These are phyloP conservation scores for Brettanomyces sp. DNA, from an alignment of 805 yeast genomes.

Conservation along the genomic window DNA sequence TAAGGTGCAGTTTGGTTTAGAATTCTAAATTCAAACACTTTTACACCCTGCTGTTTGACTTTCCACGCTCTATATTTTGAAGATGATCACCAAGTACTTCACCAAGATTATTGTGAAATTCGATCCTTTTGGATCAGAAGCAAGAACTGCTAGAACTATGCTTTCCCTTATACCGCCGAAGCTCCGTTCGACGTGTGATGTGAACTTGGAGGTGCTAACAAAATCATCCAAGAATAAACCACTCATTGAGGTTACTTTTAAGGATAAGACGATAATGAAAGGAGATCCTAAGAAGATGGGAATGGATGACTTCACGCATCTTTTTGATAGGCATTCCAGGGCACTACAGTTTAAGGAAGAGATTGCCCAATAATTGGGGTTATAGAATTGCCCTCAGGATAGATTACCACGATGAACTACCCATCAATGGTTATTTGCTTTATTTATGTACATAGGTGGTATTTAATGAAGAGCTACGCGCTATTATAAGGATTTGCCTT, in stretches of 20 bases:
- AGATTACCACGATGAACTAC: too few species aligned
- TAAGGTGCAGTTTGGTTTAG: too few species aligned
- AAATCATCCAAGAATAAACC: constrained; percentile 41
- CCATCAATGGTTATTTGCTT: background rate
- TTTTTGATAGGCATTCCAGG: constrained; percentile 77
- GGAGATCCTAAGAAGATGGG: constrained; percentile 53
- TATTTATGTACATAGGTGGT: background rate
- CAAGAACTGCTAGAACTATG: constrained; percentile 72
- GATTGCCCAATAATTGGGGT: constrained; percentile 25
- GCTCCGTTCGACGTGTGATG: constrained; percentile 47
- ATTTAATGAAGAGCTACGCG: too few species aligned
- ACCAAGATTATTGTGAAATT: constrained; percentile 66
- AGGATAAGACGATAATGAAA: constrained; percentile 65
- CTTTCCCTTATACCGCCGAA: constrained; percentile 75
- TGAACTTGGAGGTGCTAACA: constrained; percentile 56
- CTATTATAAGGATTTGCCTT: too few species aligned
- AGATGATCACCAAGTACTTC: constrained; percentile 87
- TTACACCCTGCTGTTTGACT: too few species aligned
- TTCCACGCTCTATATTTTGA: background rate
- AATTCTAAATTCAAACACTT: too few species aligned
- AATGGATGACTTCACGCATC: constrained; percentile 53
- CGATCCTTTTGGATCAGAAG: constrained; percentile 68
- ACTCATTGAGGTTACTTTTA: constrained; percentile 63
- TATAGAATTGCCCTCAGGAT: background rate
- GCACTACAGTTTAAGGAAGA: constrained; percentile 67